These are phyloP conservation scores for Butyriboletus loyo DNA, from an alignment of 768 basidiomycete species.

Conservation along the genomic window DNA sequence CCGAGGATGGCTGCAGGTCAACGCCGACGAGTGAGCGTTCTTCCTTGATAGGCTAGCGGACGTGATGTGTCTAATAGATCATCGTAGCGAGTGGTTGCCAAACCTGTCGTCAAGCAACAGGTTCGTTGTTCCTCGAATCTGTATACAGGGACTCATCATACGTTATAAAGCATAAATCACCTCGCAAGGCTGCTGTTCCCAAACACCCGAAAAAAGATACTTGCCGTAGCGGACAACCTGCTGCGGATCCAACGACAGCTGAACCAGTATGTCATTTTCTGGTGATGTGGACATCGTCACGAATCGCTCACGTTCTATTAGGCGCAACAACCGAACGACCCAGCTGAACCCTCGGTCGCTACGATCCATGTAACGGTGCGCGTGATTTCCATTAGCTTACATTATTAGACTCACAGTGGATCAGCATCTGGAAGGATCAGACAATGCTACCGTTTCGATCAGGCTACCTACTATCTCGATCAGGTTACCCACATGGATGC, in stretches of 20 bases:
- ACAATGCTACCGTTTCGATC: background rate
- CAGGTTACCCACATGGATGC: background rate
- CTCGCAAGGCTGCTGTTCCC: background rate
- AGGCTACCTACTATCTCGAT: background rate
- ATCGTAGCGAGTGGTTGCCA: background rate
- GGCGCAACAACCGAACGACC: background rate
- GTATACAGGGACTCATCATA: background rate
- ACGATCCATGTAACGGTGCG: background rate
- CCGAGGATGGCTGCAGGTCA: too few species aligned
- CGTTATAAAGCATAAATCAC: background rate
- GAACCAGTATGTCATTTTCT: background rate
- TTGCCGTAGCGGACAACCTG: background rate
- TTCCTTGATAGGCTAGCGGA: background rate
- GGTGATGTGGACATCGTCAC: too few species aligned
- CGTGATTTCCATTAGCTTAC: background rate
- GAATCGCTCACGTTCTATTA: background rate
- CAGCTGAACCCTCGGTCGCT: too few species aligned
- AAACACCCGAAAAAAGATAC: background rate
- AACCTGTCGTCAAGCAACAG: too few species aligned
- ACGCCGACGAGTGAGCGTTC: background rate
- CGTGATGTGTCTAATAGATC: background rate
- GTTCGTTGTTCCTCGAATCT: background rate
- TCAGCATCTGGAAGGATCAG: background rate
- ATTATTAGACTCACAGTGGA: background rate
- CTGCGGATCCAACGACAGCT: rapidly evolving